Percentiles rank a stretch among this genome's conserved stretches.
phyloP scores from a whole-genome alignment of 768 basidiomycete genomes.

The Agaricus subrufescens region DNA sequence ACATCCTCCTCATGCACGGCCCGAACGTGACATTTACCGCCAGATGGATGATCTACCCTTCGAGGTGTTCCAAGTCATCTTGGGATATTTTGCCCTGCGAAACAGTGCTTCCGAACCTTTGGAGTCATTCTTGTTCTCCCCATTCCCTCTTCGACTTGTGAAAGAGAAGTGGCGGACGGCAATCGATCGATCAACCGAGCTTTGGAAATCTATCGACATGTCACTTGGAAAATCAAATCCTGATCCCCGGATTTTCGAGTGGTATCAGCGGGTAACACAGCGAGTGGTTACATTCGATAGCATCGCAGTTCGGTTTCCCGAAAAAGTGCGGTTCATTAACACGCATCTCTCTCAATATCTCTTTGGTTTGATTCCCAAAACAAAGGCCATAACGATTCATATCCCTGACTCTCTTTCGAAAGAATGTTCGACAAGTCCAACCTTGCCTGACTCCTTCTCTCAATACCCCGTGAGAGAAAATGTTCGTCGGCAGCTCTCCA shows the following conservation, averaged over 20 bases:
- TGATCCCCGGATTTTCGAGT: not conserved
- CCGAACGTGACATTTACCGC: too few relatives aligned
- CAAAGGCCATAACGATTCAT: not conserved
- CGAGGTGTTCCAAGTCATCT: not conserved
- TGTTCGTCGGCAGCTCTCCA: not conserved
- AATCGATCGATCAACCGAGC: not conserved
- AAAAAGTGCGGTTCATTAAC: not conserved
- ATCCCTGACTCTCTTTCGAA: not conserved
- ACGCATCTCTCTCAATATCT: not conserved
- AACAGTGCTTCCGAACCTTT: not conserved
- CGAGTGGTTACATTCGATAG: not conserved
- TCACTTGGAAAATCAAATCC: not conserved
- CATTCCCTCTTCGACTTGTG: not conserved
- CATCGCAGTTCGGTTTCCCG: not conserved
- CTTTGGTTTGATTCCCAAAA: not conserved
- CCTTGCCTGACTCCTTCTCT: not conserved
- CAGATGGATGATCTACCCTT: not conserved
- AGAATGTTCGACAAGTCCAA: not conserved
- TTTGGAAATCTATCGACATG: conserved; percentile 1
- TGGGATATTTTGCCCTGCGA: not conserved
- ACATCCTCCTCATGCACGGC: not conserved
- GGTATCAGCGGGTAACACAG: not conserved
- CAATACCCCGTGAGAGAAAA: not conserved
- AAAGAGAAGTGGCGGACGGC: not conserved
- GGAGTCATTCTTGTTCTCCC: not conserved